Evolutionary conservation across 352 stramenopile species (phyloP).

Genomic region (Phytopythium montanum): DNA sequence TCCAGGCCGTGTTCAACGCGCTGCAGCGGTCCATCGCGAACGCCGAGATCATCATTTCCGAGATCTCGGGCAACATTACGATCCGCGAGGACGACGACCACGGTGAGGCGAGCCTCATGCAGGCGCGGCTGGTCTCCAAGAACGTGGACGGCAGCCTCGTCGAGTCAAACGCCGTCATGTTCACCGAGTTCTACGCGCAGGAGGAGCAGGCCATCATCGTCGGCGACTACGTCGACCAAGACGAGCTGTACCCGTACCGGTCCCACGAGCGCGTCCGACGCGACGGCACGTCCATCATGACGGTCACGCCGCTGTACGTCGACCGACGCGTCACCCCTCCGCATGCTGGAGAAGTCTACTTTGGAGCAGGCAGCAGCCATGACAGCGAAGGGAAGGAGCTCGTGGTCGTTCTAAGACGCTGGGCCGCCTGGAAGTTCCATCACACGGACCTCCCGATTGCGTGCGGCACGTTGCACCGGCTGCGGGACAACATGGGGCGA

Average conservation of each 20-base stretch:
- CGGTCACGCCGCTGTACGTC: slow-evolving; percentile 21
- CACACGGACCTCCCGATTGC: slow-evolving; percentile 22
- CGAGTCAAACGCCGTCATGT: slow-evolving; percentile 32
- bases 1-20: slow-evolving; percentile 33
- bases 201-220: slow-evolving; percentile 34
- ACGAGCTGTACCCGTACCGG: slow-evolving; percentile 47
- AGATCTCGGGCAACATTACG: slow-evolving; percentile 39
- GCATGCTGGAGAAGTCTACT: not conserved
- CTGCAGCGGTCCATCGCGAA: slow-evolving; percentile 39
- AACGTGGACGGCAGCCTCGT: slow-evolving; percentile 21
- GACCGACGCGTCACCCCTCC: slow-evolving; percentile 1
- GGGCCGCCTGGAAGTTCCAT: slow-evolving; percentile 19
- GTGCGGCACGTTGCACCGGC: slow-evolving; percentile 9
- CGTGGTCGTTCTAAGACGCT: slow-evolving; percentile 21
- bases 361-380: not conserved
- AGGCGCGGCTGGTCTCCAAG: slow-evolving; percentile 44
- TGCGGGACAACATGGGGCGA: slow-evolving; percentile 17
- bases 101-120: slow-evolving; percentile 34
- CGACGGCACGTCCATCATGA: slow-evolving; percentile 36
- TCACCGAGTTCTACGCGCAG: slow-evolving; percentile 17
- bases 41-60: slow-evolving; percentile 58
- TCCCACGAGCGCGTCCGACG: slow-evolving; percentile 39
- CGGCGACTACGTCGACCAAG: slow-evolving; percentile 47
- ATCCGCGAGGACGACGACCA: slow-evolving; percentile 54
- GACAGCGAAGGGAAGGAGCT: slow-evolving; percentile 8